These are phyloP conservation scores for Russula brevipes DNA, from an alignment of 768 basidiomycete genomes.

Conservation along the genomic window DNA sequence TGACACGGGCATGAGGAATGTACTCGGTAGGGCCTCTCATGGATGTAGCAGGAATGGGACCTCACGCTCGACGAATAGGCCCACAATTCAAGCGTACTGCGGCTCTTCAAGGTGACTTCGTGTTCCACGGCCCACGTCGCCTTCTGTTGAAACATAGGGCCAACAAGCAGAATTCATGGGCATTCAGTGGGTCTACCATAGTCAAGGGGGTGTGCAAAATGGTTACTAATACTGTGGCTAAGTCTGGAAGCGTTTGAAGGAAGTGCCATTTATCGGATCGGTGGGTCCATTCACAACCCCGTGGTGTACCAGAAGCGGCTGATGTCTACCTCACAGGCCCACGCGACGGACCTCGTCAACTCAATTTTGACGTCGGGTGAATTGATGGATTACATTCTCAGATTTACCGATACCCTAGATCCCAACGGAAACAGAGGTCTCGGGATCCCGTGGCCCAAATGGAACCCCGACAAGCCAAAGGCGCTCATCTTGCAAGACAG, in stretches of 20 bases:
- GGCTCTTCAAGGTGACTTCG: slow-evolving; percentile 22
- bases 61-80: background rate
- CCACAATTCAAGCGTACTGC: slow-evolving; percentile 24
- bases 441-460: slow-evolving; percentile 20
- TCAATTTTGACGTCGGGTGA: background rate
- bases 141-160: slow-evolving; percentile 15
- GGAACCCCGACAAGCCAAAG: slow-evolving; percentile 13
- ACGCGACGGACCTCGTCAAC: slow-evolving; percentile 12
- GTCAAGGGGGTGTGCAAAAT: too few species aligned
- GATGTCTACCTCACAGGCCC: background rate
- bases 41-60: background rate
- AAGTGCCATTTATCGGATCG: slow-evolving; percentile 16
- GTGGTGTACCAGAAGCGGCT: background rate
- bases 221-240: too few species aligned
- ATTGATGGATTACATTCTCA: slow-evolving; percentile 22
- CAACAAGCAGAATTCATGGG: slow-evolving; percentile 18
- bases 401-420: slow-evolving; percentile 20
- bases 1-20: slow-evolving; percentile 21
- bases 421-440: slow-evolving; percentile 17
- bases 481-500: slow-evolving; percentile 18
- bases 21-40: slow-evolving; percentile 29
- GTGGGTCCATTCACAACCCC: background rate
- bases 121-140: slow-evolving; percentile 24
- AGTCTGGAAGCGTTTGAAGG: slow-evolving; percentile 24
- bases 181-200: slow-evolving; percentile 11